Evolutionary conservation across 75 land plant species (phyloP), one percentile per base, ranked within the genome.

Genomic region (Sequoiadendron giganteum): DNA sequence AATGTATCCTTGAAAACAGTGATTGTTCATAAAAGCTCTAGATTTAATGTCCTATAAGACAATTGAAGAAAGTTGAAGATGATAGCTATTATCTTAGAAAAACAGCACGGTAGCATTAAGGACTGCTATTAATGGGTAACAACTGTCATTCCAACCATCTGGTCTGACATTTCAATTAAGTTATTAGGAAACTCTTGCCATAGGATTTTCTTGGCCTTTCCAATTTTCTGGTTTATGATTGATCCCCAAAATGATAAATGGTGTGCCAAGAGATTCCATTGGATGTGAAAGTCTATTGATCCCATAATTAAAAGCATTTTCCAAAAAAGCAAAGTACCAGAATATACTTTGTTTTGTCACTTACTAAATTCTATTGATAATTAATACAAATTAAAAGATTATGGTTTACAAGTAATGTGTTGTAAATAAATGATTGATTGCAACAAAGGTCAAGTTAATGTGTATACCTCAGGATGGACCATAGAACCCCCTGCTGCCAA

Each of bases 401-500:
- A 40, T 48, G 61, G 3, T 21, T 21, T 6, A n/a, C 30, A 73
- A 18, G 34, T 48, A 32, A 68, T 82, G 21, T 14, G 70, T 84
- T 47, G 34, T 7, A 61, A 39, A 45, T 25, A 45, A 43, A 82
- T 49, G 3, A 76, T 18, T 54, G 25, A 43, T 34, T 78, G 38
- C 43, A 55, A 80, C 48, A 83, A 39, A 21, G 65, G 14, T 87
- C 42, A 75, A 72, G 48, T 19, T 87, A 52, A 54, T 40, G 72
- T 58, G 89, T 91, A 72, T 96, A 93, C 99, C 96, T 98, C 99
- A 77, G 99, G 99, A 87, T 98, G 99, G 30, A 98, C 99, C 97
- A 98, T 95, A 0, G 99, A 98, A 39, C 99, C 99, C 85, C 99
- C 99, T 89, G 99, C 98, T 49, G 98, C 98, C 88, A 97, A 88